These are phyloP conservation scores for Colletotrichum sp. DNA, from an alignment of 2,329 filamentous ascomycete species.

Conservation along the genomic window DNA sequence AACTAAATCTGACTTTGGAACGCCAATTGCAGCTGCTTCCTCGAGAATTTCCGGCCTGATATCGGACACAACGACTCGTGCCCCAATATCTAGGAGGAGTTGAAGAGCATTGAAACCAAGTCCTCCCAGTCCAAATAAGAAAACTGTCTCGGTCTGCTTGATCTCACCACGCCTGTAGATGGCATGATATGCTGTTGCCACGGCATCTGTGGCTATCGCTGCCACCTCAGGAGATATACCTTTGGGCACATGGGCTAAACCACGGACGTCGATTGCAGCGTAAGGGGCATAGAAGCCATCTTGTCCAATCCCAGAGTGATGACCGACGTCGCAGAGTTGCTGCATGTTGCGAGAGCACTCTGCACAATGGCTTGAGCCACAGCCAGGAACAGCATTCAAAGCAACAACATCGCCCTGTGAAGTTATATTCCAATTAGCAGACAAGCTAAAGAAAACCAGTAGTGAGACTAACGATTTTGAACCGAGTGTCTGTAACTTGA, in stretches of 20 bases:
- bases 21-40: slow-evolving; percentile 28
- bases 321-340: slow-evolving; percentile 39
- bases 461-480: slow-evolving; percentile 24
- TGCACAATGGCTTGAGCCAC: slow-evolving; percentile 31
- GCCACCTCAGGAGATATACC: slow-evolving; percentile 32
- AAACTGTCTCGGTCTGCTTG: slow-evolving; percentile 38
- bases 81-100: slow-evolving; percentile 38
- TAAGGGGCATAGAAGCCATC: slow-evolving; percentile 48
- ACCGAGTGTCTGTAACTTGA: slow-evolving; percentile 13
- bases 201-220: slow-evolving; percentile 44
- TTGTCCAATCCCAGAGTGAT: slow-evolving; percentile 48
- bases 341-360: slow-evolving; percentile 44
- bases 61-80: slow-evolving; percentile 56
- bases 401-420: slow-evolving; percentile 34
- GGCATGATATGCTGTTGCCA: slow-evolving; percentile 44
- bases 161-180: slow-evolving; percentile 39
- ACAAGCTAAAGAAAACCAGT: background rate
- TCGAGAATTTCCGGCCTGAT: slow-evolving; percentile 21
- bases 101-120: slow-evolving; percentile 46
- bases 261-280: slow-evolving; percentile 31
- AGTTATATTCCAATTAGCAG: background rate
- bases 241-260: slow-evolving; percentile 25
- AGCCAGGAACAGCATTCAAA: slow-evolving; percentile 35
- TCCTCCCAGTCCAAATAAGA: slow-evolving; percentile 45
- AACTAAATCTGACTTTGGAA: slow-evolving; percentile 34